Base-by-base conservation (phyloP, 108 stramenopile genomes). In the Fragilariopsis cylindrus region DNA sequence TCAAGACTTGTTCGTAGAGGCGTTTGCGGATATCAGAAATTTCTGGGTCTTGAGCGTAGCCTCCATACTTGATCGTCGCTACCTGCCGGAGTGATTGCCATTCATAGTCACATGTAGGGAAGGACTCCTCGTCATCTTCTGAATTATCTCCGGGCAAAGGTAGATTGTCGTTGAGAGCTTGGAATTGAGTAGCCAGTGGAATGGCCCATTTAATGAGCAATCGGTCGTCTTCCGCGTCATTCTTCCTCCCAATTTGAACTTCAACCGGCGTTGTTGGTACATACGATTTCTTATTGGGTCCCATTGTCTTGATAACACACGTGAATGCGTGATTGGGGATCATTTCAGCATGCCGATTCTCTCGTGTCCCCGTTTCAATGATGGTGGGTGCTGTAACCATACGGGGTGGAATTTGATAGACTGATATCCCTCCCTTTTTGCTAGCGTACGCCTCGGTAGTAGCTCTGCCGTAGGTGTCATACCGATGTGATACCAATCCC, bases 401-500 rank as follows among this genome's bases (percentile, higher is more conserved):
- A 13, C 88, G 88, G 3, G 88, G 73, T 19, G 93, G 88, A 55
- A 89, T 75, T 54, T 87, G 79, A 58, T 78, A 91, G 2, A 92
- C 52, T 57, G 85, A 71, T 69, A 91, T 90, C 15, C 58, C 53
- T 62, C 65, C 77, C 1, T 57, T 78, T 54, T 62, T 11, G 67
- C 42, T 12, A 75, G 39, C 4, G 48, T 21, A 21, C 81, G 60
- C 5, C 80, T 66, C 19, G 83, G 89, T 46, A 73, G 60, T 42
- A 84, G 21, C 71, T 95, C 91, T 41, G 90, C 82, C 16, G 87
- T 85, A 8, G 94, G 94, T 48, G 90, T 88, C 94, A 95, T 95
- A 21, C 90, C 91, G 66, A 92, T 85, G 73, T 95, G 94, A 70
- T 95, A 95, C 7, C 80, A 48, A 78, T 95, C 94, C 94, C 94